Evolutionary conservation across 768 basidiomycete genomes (phyloP).

Genomic region (Boletus tylopilopsis): DNA sequence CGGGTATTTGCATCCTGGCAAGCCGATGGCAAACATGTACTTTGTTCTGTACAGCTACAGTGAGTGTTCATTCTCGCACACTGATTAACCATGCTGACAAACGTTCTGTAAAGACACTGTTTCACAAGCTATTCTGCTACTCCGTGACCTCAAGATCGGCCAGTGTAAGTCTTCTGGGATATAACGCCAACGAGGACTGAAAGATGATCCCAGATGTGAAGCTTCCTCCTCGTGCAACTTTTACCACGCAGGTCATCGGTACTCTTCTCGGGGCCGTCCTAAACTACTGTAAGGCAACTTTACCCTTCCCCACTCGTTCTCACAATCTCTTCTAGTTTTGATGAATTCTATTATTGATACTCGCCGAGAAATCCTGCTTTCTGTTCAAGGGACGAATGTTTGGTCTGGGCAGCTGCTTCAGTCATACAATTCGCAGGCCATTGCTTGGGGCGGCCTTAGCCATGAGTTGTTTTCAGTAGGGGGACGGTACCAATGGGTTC

Average conservation of each 20-base stretch:
- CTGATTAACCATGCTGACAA: slow-evolving; percentile 36
- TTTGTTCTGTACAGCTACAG: slow-evolving; percentile 44
- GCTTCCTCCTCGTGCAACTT: slow-evolving; percentile 61
- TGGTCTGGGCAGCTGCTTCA: slow-evolving; percentile 30
- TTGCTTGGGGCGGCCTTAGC: slow-evolving; percentile 38
- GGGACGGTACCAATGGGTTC: slow-evolving; percentile 37
- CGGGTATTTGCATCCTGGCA: too few species aligned
- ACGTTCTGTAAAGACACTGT: slow-evolving; percentile 47
- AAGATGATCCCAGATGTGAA: slow-evolving; percentile 37
- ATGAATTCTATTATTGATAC: slow-evolving; percentile 56
- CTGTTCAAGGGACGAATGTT: slow-evolving; percentile 46
- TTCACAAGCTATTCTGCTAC: slow-evolving; percentile 45
- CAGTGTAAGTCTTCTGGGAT: slow-evolving; percentile 12
- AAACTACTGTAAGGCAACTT: slow-evolving; percentile 36
- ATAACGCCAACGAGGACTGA: slow-evolving; percentile 24
- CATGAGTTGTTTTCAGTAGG: slow-evolving; percentile 31
- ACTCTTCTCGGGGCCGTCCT: slow-evolving; percentile 49
- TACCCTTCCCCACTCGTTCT: background rate
- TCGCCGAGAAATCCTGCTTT: slow-evolving; percentile 47
- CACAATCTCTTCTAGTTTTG: slow-evolving; percentile 38
- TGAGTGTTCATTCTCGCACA: slow-evolving; percentile 31
- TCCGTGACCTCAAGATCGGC: slow-evolving; percentile 53
- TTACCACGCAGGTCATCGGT: slow-evolving; percentile 53
- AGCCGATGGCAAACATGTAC: too few species aligned
- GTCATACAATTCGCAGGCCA: slow-evolving; percentile 29